Conservation (phyloP, 345 rosid genomes). For the Linum tenue region DNA sequence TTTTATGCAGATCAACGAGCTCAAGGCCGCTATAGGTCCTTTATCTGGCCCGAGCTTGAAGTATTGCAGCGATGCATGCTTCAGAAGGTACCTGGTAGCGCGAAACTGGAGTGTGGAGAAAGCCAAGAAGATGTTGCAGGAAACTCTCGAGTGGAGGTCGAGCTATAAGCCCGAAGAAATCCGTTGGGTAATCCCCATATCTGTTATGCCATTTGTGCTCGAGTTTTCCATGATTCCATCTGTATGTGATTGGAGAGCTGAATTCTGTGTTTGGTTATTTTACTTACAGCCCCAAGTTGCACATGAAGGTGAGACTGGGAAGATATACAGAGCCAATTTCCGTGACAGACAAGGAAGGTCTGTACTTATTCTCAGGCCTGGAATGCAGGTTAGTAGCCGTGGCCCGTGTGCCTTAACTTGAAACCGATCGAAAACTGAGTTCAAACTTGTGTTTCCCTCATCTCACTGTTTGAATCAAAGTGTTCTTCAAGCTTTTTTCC, state of each 20-base stretch:
- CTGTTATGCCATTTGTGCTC: no score
- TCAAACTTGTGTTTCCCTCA: background rate
- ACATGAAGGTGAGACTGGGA: conserved; percentile 87
- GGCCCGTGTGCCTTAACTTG: no score
- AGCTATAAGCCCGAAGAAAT: conserved; percentile 77
- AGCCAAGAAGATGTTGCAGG: conserved; percentile 78
- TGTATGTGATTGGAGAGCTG: conserved; percentile 2
- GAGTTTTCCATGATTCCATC: background rate
- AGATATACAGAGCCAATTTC: conserved; percentile 73
- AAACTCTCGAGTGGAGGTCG: conserved; percentile 74
- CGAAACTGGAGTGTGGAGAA: conserved; percentile 71
- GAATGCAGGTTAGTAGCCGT: conserved; percentile 43
- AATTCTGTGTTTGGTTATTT: background rate
- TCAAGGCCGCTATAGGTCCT: conserved; percentile 46
- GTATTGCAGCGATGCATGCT: conserved; percentile 69
- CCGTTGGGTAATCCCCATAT: conserved; percentile 45
- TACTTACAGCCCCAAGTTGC: conserved; percentile 55
- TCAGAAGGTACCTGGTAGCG: conserved; percentile 82
- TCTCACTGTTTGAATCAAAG: no score
- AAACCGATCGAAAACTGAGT: no score
- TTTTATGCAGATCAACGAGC: conserved; percentile 49
- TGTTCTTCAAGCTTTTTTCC: conserved; percentile 6
- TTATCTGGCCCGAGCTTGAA: conserved; percentile 40
- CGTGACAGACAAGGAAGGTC: conserved; percentile 74
- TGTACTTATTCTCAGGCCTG: conserved; percentile 86